Evolutionary conservation across 1,284 basidiomycete genomes (phyloP).

Genomic region (Phylloboletellus chloephorus): DNA sequence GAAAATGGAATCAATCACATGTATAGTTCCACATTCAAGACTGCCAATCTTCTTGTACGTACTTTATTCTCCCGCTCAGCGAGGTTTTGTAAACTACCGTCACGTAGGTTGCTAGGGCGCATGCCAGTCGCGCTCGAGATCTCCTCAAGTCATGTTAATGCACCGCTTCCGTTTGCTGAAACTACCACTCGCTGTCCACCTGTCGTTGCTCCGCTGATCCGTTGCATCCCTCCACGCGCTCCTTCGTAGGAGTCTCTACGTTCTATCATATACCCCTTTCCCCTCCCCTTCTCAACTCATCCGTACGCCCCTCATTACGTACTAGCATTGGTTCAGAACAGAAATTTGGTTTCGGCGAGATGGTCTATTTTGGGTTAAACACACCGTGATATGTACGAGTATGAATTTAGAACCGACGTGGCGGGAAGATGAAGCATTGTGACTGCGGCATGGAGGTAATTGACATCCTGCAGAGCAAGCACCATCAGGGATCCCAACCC

Average conservation of each 20-base stretch:
- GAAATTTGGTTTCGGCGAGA: constrained; percentile 5
- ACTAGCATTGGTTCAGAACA: constrained; percentile 7
- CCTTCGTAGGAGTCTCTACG: constrained; percentile 2
- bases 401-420: background rate
- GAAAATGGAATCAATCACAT: constrained; percentile 74
- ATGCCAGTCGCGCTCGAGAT: constrained; percentile 28
- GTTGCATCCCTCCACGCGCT: too few species aligned
- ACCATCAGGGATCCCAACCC: too few species aligned
- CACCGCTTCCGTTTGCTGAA: constrained; percentile 3
- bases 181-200: background rate
- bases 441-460: too few species aligned
- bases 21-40: constrained; percentile 81
- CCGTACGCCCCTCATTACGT: constrained; percentile 1
- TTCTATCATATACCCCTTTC: background rate
- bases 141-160: constrained; percentile 30
- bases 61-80: constrained; percentile 5
- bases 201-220: too few species aligned
- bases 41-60: constrained; percentile 71
- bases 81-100: constrained; percentile 7
- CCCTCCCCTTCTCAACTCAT: background rate
- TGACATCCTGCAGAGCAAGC: too few species aligned
- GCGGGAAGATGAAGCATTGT: background rate
- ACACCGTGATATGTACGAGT: background rate
- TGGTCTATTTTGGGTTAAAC: background rate
- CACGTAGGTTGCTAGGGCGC: constrained; percentile 24